Evolutionary conservation across 805 yeast genomes (phyloP).

Genomic region (Spathaspora girioi): DNA sequence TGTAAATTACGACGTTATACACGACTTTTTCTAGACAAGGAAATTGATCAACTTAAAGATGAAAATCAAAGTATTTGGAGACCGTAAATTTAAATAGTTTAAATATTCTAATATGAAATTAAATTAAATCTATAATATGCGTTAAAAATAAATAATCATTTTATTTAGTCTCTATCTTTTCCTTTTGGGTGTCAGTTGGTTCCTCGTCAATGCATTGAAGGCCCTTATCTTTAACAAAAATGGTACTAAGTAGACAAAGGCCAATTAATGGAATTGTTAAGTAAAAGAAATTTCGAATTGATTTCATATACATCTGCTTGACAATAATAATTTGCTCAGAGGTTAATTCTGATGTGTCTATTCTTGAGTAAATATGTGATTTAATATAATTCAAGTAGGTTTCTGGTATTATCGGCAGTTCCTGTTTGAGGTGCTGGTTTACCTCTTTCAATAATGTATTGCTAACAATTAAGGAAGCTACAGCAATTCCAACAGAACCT

Average conservation of each 20-base stretch:
- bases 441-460: slow-evolving; percentile 28
- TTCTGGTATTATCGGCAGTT: slow-evolving; percentile 6
- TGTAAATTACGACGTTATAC: slow-evolving; percentile 1
- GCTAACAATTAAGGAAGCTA: slow-evolving; percentile 36
- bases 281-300: slow-evolving; percentile 32
- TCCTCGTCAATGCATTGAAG: slow-evolving; percentile 34
- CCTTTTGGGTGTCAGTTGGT: neutral
- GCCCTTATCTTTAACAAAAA: slow-evolving; percentile 33
- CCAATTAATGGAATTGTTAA: slow-evolving; percentile 33
- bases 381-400: slow-evolving; percentile 20
- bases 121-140: neutral
- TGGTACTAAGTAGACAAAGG: slow-evolving; percentile 25
- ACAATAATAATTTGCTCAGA: slow-evolving; percentile 18
- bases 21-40: neutral
- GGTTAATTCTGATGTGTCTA: slow-evolving; percentile 17
- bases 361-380: slow-evolving; percentile 20
- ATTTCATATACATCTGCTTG: slow-evolving; percentile 25
- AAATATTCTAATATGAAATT: neutral
- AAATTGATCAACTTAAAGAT: slow-evolving; percentile 1
- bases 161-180: neutral
- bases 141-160: neutral
- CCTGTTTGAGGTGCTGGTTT: slow-evolving; percentile 1
- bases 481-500: slow-evolving; percentile 58
- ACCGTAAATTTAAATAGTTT: neutral
- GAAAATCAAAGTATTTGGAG: neutral